Evolutionary conservation across 78 protist genomes (phyloP), one percentile per base, ranked within the genome.

Genomic region (Reticulomyxa filosa): DNA sequence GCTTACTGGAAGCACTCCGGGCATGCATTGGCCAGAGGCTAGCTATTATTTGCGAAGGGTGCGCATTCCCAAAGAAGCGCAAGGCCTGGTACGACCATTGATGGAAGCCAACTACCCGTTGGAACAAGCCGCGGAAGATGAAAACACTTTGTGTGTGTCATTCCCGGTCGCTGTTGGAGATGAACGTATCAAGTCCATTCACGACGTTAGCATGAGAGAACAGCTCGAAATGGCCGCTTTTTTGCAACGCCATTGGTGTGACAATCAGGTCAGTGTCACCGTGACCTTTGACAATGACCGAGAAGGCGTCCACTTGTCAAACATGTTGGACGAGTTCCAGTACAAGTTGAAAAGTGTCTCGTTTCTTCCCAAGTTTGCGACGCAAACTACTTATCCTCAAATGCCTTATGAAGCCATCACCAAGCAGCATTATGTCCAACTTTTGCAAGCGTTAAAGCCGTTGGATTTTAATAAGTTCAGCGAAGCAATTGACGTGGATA

Each of bases 1-100:
- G 20, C 68, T 86, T 20, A 86, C 88, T 7, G 87, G 62, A 17
- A 85, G 87, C 5, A 86, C 92, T 4, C 92, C 92, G 3, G 92
- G 92, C 1, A 55, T 86, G 78, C 92, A 86, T 46, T 86, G 75
- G 56, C 92, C 92, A 32, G 76, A 75, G 23, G 22, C 75, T 13
- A 70, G 85, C 46, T 84, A 67, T 67, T 83, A 82, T 42, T 67
- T 80, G 51, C 53, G 92, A 23, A 65, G 92, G 34, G 74, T 86
- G 38, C 75, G 92, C 17, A 2, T 85, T 32, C 56, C 68, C 7
- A 26, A 22, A 0, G 53, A 13, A 3, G 26, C 59, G 34, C 39
- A 55, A 10, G 11, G 26, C 34, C 48, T 85, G 13, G 48, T 84
- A 2, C 26, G 11, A 36, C 75, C 79, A 6, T 65, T 84, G 10